These are phyloP conservation scores for Pythium rishiriense DNA, from an alignment of 352 stramenopile genomes.

Conservation along the genomic window DNA sequence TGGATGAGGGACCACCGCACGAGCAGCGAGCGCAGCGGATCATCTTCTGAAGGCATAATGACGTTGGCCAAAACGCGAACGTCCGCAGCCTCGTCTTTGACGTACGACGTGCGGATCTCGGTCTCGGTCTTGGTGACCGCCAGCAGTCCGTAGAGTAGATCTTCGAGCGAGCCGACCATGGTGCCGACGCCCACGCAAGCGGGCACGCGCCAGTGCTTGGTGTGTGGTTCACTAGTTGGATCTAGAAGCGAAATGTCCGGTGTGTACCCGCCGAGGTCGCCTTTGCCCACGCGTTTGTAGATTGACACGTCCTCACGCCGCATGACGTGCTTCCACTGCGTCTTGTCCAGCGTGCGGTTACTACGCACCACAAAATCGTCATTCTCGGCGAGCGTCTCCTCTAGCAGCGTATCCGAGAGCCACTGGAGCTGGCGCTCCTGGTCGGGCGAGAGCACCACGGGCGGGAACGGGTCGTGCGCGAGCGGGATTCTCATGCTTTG, in stretches of 20 bases:
- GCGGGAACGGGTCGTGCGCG: conserved; percentile 49
- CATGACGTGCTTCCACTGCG: conserved; percentile 31
- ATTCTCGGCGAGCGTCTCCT: conserved; percentile 23
- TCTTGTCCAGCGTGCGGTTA: conserved; percentile 18
- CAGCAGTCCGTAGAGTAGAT: conserved; percentile 20
- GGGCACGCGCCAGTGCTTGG: conserved; percentile 34
- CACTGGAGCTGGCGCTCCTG: conserved; percentile 18
- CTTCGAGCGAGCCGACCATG: conserved; percentile 9
- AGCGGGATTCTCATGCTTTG: conserved; percentile 48
- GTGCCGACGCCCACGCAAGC: conserved; percentile 7
- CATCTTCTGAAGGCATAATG: neutral
- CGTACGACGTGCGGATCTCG: conserved; percentile 14
- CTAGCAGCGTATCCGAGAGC: conserved; percentile 15
- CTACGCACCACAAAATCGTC: conserved; percentile 17
- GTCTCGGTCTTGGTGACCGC: conserved; percentile 7
- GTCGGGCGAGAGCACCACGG: conserved; percentile 36
- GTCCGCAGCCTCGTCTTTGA: conserved; percentile 14
- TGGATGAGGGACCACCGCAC: conserved; percentile 19
- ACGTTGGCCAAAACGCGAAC: conserved; percentile 10
- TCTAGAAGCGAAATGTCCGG: conserved; percentile 17
- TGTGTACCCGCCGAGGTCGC: conserved; percentile 13
- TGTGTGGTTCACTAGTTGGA: conserved; percentile 26
- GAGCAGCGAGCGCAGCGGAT: conserved; percentile 8
- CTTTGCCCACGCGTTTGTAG: conserved; percentile 19
- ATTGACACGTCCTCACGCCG: conserved; percentile 26